Conservation (phyloP, 225 moss, liverwort and hornwort species). For the Sphagnum contortum region DNA sequence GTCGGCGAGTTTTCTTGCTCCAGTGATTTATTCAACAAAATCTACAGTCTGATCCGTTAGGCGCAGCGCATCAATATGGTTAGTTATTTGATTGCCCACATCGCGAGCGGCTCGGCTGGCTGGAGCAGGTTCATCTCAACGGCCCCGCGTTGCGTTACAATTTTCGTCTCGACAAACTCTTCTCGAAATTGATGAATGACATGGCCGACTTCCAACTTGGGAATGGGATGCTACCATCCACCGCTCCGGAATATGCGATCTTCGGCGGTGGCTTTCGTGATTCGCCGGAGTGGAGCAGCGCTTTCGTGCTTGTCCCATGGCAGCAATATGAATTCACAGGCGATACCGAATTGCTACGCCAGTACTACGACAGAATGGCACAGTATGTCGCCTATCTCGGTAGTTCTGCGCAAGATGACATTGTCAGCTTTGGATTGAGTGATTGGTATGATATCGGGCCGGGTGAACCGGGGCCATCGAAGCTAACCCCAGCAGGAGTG, state of each 20-base stretch:
- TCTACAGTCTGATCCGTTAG: slow-evolving; percentile 29
- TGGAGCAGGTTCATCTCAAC: slow-evolving; percentile 45
- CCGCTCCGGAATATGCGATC: slow-evolving; percentile 31
- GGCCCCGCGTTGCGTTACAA: slow-evolving; percentile 36
- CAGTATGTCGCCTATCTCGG: slow-evolving; percentile 26
- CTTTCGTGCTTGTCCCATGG: slow-evolving; percentile 42
- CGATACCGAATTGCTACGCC: slow-evolving; percentile 20
- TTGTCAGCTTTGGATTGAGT: slow-evolving; percentile 43
- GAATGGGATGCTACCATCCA: slow-evolving; percentile 32
- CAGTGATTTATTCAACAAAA: slow-evolving; percentile 24
- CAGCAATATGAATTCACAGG: slow-evolving; percentile 45
- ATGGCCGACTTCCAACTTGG: slow-evolving; percentile 29
- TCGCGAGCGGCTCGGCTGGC: slow-evolving; percentile 41
- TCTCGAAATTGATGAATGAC: slow-evolving; percentile 32
- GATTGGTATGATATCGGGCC: slow-evolving; percentile 53
- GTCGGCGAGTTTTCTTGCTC: slow-evolving; percentile 28
- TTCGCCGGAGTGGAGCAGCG: slow-evolving; percentile 42
- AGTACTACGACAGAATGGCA: slow-evolving; percentile 34
- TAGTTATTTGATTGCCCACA: slow-evolving; percentile 39
- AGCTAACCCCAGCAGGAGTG: slow-evolving; percentile 39
- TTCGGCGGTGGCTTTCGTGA: slow-evolving; percentile 25
- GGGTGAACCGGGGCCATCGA: slow-evolving; percentile 35
- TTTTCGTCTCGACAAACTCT: slow-evolving; percentile 29
- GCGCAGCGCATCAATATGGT: slow-evolving; percentile 41
- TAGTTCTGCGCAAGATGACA: slow-evolving; percentile 21